phyloP scores from a whole-genome alignment of 495 filamentous ascomycete genomes.

The Aspergillus ostianus region DNA sequence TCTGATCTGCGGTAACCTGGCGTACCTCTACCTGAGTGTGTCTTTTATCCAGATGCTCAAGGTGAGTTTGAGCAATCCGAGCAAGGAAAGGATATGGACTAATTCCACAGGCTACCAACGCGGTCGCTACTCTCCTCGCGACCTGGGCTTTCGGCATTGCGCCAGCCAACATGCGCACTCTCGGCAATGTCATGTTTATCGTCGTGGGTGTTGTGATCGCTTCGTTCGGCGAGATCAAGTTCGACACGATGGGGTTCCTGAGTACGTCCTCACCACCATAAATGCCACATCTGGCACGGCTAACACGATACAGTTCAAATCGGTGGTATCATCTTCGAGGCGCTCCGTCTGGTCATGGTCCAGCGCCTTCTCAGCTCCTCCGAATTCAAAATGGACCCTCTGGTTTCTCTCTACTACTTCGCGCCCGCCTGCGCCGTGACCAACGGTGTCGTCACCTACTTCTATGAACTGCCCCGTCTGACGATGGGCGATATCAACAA shows the following conservation, averaged over 20 bases:
- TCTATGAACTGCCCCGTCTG: constrained; percentile 73
- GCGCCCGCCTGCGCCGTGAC: constrained; percentile 88
- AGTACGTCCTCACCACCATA: not conserved
- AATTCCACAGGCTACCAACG: constrained; percentile 71
- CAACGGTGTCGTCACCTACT: constrained; percentile 75
- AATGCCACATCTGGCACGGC: too few relatives aligned
- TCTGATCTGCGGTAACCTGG: constrained; percentile 91
- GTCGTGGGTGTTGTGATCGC: constrained; percentile 88
- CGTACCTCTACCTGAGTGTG: constrained; percentile 89
- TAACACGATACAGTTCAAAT: constrained; percentile 58
- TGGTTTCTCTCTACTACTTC: constrained; percentile 96
- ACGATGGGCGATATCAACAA: constrained; percentile 69
- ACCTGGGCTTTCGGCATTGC: constrained; percentile 81
- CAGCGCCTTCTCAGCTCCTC: constrained; percentile 82
- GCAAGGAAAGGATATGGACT: not conserved
- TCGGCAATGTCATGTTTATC: constrained; percentile 84
- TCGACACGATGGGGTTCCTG: constrained; percentile 80
- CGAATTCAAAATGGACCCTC: constrained; percentile 97
- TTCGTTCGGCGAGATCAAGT: constrained; percentile 89
- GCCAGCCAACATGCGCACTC: constrained; percentile 71
- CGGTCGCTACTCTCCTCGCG: constrained; percentile 81
- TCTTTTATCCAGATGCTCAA: constrained; percentile 99
- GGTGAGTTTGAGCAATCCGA: constrained; percentile 44
- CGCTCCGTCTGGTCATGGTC: constrained; percentile 87
- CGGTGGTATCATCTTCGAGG: constrained; percentile 83